phyloP scores from a whole-genome alignment of 1,284 basidiomycete species.

The Ganoderma lingzhi region DNA sequence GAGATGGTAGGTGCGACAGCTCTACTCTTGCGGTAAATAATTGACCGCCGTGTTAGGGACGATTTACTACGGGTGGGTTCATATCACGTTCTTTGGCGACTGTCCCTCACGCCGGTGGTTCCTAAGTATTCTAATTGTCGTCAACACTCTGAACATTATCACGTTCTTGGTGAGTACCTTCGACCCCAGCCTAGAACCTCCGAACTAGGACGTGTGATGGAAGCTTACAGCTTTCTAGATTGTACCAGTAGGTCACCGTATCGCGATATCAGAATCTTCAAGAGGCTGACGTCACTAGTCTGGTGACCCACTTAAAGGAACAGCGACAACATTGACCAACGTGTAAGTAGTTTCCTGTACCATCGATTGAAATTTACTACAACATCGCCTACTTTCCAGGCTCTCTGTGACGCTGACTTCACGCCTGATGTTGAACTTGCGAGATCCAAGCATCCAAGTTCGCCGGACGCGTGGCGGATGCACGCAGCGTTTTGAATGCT shows the following conservation, averaged over 20 bases:
- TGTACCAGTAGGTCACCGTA: background rate
- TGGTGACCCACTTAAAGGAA: conserved; percentile 23
- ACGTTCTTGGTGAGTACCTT: conserved; percentile 5
- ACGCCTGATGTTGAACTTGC: conserved; percentile 29
- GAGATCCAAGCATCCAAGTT: conserved; percentile 22
- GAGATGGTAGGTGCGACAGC: conserved; percentile 25
- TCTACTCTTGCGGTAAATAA: background rate
- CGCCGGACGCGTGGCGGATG: conserved; percentile 10
- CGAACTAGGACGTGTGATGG: background rate
- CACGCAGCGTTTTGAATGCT: conserved; percentile 11
- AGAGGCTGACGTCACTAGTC: conserved; percentile 14
- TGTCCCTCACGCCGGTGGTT: background rate
- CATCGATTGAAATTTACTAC: too few species aligned
- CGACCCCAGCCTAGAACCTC: background rate
- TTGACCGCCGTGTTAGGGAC: background rate
- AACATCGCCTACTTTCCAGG: conserved; percentile 3
- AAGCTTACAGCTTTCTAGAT: background rate
- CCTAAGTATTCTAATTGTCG: conserved; percentile 7
- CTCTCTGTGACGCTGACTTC: conserved; percentile 27
- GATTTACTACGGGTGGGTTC: conserved; percentile 16
- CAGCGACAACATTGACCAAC: conserved; percentile 27
- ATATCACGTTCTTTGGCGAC: background rate
- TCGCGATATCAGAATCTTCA: background rate
- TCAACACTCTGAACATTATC: conserved; percentile 11
- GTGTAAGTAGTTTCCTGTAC: conserved; percentile 13